phyloP scores from a whole-genome alignment of 495 filamentous ascomycete genomes.

The Penicillium argentinense region DNA sequence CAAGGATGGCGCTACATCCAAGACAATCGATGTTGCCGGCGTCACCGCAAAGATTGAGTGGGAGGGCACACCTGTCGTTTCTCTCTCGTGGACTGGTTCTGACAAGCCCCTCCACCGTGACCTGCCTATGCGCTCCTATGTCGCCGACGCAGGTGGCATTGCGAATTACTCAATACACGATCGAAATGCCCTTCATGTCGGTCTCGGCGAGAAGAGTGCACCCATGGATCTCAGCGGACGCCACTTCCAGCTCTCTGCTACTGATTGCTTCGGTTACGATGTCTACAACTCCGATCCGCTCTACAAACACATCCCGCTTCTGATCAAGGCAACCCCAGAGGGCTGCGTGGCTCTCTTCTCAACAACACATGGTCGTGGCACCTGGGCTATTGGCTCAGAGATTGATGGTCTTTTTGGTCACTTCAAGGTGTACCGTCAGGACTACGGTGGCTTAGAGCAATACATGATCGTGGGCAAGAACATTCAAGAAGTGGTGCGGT shows the following conservation, averaged over 20 bases:
- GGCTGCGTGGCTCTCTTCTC: constrained; percentile 67
- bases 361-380: constrained; percentile 59
- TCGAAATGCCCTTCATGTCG: constrained; percentile 58
- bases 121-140: constrained; percentile 61
- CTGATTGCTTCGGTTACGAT: constrained; percentile 70
- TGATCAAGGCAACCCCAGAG: constrained; percentile 60
- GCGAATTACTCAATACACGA: constrained; percentile 62
- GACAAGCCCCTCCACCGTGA: constrained; percentile 55
- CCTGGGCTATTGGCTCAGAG: constrained; percentile 67
- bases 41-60: constrained; percentile 56
- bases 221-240: constrained; percentile 71
- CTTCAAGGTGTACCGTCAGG: constrained; percentile 70
- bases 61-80: constrained; percentile 54
- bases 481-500: constrained; percentile 59
- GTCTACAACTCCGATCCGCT: constrained; percentile 67
- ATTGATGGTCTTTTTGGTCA: constrained; percentile 70
- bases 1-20: constrained; percentile 28
- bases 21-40: constrained; percentile 46
- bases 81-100: constrained; percentile 50
- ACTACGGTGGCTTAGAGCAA: constrained; percentile 67
- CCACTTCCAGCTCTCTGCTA: constrained; percentile 62
- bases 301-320: constrained; percentile 70
- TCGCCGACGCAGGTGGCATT: constrained; percentile 55
- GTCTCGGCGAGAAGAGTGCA: constrained; percentile 67
- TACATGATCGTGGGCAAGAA: constrained; percentile 67